Base-by-base conservation (phyloP, 192 early-diverging fungal genomes). In the Neocallimastix lanati region DNA sequence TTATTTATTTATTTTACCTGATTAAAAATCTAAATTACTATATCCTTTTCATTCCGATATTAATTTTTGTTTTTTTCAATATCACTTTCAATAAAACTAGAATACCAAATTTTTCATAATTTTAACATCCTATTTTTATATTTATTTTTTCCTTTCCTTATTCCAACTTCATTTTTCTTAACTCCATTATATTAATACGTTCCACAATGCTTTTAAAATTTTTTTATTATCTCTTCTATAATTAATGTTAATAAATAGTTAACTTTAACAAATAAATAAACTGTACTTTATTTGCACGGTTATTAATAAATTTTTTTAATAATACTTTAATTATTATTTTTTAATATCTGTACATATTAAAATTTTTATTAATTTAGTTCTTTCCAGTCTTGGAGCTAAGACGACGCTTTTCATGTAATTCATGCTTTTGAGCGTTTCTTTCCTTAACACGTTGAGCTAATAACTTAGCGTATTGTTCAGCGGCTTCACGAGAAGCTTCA, bases 371-470 rank as follows among this genome's bases (percentile, higher is more conserved):
- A 50, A 50, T 67, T 67, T 67, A 67, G 50, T 67, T 67, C 25
- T 33, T 33, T 33, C 18, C 18, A 67, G 50, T 67, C 50, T 67
- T 67, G 25, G 50, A 67, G 25, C 50, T 67, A 25, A 93, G 88
- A 83, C 92, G 89, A 81, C 92, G 86, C 88, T 93, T 93, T 78
- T 89, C 79, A 83, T 90, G 90, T 76, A 85, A 82, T 84, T 93
- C 88, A 78, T 86, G 82, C 76, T 84, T 93, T 90, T 93, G 92
- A 86, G 94, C 93, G 87, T 95, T 95, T 86, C 92, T 88, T 89
- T 97, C 96, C 91, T 96, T 95, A 89, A 95, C 90, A 85, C 95
- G 94, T 88, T 93, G 89, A 81, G 93, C 94, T 78, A 98, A 86
- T 76, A 97, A 88, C 87, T 90, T 90, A 85, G 92, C 92, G 90